Evolutionary conservation across 2,329 filamentous ascomycete species (phyloP).

Genomic region (Samsoniella hepiali): DNA sequence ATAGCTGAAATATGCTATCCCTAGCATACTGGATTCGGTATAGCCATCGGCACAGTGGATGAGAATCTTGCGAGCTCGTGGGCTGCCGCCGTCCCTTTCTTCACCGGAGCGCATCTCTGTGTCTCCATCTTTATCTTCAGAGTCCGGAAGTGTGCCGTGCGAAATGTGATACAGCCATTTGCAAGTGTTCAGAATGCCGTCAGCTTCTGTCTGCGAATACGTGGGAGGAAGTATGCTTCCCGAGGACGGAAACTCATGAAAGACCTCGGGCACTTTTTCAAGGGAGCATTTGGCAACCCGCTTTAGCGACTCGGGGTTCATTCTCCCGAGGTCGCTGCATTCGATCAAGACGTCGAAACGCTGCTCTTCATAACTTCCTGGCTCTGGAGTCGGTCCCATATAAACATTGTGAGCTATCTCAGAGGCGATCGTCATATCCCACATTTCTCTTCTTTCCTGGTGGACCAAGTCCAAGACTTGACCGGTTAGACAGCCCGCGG

Average conservation of each 20-base stretch:
- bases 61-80: constrained; percentile 63
- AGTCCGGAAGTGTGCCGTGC: constrained; percentile 53
- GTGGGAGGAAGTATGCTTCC: constrained; percentile 86
- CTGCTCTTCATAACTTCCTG: constrained; percentile 53
- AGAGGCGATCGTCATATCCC: constrained; percentile 82
- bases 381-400: constrained; percentile 81
- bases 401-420: constrained; percentile 89
- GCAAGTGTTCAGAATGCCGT: constrained; percentile 81
- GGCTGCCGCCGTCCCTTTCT: constrained; percentile 22
- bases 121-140: constrained; percentile 30
- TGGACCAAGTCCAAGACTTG: constrained; percentile 84
- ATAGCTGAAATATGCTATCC: constrained; percentile 90
- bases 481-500: constrained; percentile 67
- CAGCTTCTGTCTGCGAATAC: constrained; percentile 78
- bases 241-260: constrained; percentile 81
- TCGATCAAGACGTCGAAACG: constrained; percentile 84
- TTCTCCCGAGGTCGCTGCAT: constrained; percentile 76
- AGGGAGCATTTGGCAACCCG: constrained; percentile 57
- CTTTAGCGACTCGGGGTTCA: constrained; percentile 66
- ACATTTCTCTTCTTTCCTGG: constrained; percentile 90
- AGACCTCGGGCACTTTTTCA: constrained; percentile 34
- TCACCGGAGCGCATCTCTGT: constrained; percentile 29
- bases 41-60: constrained; percentile 96
- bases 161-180: constrained; percentile 86
- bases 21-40: constrained; percentile 87